phyloP scores from a whole-genome alignment of 2,329 filamentous ascomycete species.

The Fusarium fracticaudum region DNA sequence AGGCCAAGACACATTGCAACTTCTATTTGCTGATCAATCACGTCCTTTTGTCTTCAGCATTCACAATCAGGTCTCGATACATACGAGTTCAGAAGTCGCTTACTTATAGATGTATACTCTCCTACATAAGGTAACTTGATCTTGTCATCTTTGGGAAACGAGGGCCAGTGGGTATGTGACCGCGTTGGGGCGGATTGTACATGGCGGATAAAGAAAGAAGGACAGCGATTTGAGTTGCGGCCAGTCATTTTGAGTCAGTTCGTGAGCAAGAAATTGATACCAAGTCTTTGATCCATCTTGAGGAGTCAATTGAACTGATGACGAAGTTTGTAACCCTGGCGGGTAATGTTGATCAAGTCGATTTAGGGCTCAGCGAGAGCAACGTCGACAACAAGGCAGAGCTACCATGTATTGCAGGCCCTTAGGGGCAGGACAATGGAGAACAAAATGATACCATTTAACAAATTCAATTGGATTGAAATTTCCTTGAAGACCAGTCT shows the following conservation, averaged over 20 bases:
- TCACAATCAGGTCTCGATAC: not conserved
- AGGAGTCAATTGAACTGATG: not conserved
- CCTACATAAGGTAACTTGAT: not conserved
- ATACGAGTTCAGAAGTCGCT: not conserved
- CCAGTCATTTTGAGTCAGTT: not conserved
- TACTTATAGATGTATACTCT: not conserved
- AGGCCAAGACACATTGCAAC: not conserved
- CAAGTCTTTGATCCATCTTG: not conserved
- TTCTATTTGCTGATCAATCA: rapidly evolving
- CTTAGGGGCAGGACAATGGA: not conserved
- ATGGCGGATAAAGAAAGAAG: not conserved
- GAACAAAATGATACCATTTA: not conserved
- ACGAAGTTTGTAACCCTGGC: too few species aligned
- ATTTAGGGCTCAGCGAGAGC: not conserved
- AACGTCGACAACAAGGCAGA: not conserved
- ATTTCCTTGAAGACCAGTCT: not conserved
- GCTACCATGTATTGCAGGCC: not conserved
- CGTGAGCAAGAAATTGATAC: too few species aligned
- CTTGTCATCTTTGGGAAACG: not conserved
- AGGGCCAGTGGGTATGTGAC: not conserved
- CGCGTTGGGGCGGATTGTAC: not conserved
- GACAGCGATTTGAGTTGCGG: not conserved
- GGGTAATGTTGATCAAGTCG: not conserved
- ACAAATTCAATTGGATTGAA: too few species aligned
- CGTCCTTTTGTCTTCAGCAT: not conserved